phyloP scores from a whole-genome alignment of 768 basidiomycete genomes.

The Lentinula sp. region DNA sequence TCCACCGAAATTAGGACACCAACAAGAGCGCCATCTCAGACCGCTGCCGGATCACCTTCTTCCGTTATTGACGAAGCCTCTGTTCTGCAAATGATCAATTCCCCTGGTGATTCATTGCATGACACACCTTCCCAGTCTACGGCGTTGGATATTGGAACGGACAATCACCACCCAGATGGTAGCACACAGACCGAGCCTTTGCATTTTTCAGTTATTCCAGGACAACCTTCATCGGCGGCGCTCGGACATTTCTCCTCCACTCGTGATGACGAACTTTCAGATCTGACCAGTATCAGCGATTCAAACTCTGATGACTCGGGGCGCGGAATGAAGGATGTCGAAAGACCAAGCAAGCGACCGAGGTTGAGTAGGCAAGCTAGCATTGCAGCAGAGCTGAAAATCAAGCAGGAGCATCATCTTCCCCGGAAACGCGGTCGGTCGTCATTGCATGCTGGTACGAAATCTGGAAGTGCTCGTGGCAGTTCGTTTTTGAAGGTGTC shows the following conservation, averaged over 20 bases:
- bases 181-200: neutral
- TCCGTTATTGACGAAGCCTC: neutral
- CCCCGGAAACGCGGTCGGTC: neutral
- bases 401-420: neutral
- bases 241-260: neutral
- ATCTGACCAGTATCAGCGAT: slow-evolving; percentile 1
- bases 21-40: neutral
- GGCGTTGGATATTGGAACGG: neutral
- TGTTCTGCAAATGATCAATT: neutral
- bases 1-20: neutral
- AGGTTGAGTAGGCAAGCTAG: neutral
- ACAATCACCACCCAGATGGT: neutral
- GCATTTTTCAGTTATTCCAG: neutral
- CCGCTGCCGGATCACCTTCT: neutral
- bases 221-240: neutral
- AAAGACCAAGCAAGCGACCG: neutral
- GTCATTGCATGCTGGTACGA: neutral
- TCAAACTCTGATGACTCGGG: neutral
- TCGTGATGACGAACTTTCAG: neutral
- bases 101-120: neutral
- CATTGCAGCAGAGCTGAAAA: neutral
- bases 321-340: neutral
- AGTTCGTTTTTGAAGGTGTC: neutral
- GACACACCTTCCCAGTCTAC: neutral
- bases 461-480: neutral